A percentile compares a stretch with the other conserved stretches of the same genome.
These are phyloP conservation scores for Kazachstania sp. DNA, from an alignment of 1,139 yeast genomes.

Conservation along the genomic window DNA sequence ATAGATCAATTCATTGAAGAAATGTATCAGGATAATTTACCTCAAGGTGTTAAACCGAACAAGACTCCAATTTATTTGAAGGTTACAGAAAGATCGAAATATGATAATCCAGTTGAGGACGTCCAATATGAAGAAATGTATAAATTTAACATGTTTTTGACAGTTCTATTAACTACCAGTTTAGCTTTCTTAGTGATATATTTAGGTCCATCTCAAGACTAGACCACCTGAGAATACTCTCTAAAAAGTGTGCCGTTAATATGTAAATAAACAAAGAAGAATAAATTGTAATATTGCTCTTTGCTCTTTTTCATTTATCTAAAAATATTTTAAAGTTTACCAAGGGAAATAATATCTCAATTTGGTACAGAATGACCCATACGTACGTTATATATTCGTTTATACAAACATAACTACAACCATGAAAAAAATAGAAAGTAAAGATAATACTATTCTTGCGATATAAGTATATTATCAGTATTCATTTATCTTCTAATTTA, in stretches of 20 bases:
- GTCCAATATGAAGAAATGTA: constrained; percentile 27
- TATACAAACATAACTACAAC: neutral
- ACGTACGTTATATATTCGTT: neutral
- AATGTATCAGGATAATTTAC: constrained; percentile 52
- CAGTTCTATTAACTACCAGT: neutral
- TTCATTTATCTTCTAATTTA: neutral
- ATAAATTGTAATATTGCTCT: too few relatives aligned
- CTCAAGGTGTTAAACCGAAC: constrained; percentile 37
- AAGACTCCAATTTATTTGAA: constrained; percentile 34
- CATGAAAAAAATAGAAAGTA: neutral
- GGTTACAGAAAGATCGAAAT: constrained; percentile 31
- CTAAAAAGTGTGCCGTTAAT: neutral
- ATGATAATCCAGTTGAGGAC: constrained; percentile 25
- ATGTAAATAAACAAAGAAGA: neutral
- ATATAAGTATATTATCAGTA: too few relatives aligned
- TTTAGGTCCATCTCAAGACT: neutral
- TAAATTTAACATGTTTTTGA: constrained; percentile 16
- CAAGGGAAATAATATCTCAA: neutral
- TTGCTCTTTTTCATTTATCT: neutral
- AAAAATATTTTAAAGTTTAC: neutral
- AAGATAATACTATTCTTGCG: neutral
- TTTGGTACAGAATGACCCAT: neutral
- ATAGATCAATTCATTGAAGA: constrained; percentile 77
- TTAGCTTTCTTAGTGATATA: neutral
- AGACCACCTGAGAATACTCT: neutral